Evolutionary conservation across 2,329 filamentous ascomycete species (phyloP).

Genomic region (Phialocephala sp.): DNA sequence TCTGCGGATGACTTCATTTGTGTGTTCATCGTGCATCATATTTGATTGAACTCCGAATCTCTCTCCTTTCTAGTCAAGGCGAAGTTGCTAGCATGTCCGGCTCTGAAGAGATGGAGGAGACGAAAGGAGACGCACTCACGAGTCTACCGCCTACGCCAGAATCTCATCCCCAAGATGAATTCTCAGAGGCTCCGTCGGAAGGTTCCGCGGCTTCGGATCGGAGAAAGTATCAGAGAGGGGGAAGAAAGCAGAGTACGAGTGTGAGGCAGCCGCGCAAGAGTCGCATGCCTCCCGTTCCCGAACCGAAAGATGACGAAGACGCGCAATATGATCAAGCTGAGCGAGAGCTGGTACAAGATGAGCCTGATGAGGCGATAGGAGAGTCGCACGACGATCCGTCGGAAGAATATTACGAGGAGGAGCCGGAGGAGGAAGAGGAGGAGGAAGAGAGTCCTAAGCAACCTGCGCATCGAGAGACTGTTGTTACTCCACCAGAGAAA

Average conservation of each 20-base stretch:
- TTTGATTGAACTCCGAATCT: neutral
- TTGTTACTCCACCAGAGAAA: neutral
- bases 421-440: neutral
- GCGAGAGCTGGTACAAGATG: neutral
- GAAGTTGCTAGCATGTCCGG: neutral
- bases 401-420: slow-evolving; percentile 4
- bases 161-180: slow-evolving; percentile 16
- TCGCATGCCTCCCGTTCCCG: slow-evolving; percentile 10
- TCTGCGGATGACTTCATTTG: neutral
- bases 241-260: slow-evolving; percentile 23
- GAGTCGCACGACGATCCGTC: neutral
- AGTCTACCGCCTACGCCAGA: slow-evolving; percentile 3
- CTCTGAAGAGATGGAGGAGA: neutral
- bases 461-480: neutral
- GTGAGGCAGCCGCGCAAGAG: slow-evolving; percentile 12
- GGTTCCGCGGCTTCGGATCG: slow-evolving; percentile 15
- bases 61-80: neutral
- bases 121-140: neutral
- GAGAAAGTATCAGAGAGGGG: slow-evolving; percentile 27
- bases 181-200: slow-evolving; percentile 26
- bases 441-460: neutral
- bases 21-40: neutral
- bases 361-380: slow-evolving; percentile 13
- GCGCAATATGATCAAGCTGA: neutral
- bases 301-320: slow-evolving; percentile 21